Evolutionary conservation across 495 filamentous ascomycete genomes (phyloP).

Genomic region (Elasticomyces elasticus): DNA sequence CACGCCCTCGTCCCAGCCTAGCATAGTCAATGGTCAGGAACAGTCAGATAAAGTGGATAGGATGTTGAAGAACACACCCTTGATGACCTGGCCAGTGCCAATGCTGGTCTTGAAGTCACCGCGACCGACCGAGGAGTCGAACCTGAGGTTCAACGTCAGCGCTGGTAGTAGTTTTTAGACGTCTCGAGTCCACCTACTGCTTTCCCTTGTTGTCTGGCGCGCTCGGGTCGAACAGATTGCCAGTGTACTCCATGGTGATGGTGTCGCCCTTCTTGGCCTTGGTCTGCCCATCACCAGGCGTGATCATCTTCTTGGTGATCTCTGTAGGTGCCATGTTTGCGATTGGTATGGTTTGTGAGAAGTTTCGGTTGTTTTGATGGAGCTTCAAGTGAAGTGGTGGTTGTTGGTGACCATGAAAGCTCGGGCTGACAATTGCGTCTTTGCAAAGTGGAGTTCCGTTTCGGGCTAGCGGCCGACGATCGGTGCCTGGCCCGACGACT

Average conservation of each 20-base stretch:
- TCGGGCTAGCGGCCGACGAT: no score
- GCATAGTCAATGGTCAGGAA: neutral
- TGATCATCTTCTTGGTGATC: slow-evolving; percentile 39
- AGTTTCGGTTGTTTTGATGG: neutral
- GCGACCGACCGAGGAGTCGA: slow-evolving; percentile 64
- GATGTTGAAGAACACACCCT: slow-evolving; percentile 44
- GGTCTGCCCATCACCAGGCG: slow-evolving; percentile 42
- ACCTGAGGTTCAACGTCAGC: slow-evolving; percentile 40
- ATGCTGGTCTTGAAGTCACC: slow-evolving; percentile 58
- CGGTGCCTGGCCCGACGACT: no score
- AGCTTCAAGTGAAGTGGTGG: neutral
- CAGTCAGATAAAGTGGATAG: neutral
- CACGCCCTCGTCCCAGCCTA: slow-evolving; percentile 85
- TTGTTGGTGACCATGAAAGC: no score
- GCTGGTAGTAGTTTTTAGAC: neutral
- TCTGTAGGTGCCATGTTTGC: slow-evolving; percentile 48
- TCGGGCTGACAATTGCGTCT: no score
- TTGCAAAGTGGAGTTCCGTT: no score
- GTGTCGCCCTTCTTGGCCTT: slow-evolving; percentile 52
- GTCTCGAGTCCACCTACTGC: slow-evolving; percentile 30
- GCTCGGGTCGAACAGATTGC: slow-evolving; percentile 57
- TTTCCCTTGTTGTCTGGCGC: slow-evolving; percentile 39
- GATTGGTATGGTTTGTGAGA: neutral
- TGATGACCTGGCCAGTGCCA: slow-evolving; percentile 68
- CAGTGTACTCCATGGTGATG: slow-evolving; percentile 75